Percentiles rank a stretch among this genome's conserved stretches.
phyloP scores from a whole-genome alignment of 2,329 filamentous ascomycete species.

The Lizonia empirigonia region DNA sequence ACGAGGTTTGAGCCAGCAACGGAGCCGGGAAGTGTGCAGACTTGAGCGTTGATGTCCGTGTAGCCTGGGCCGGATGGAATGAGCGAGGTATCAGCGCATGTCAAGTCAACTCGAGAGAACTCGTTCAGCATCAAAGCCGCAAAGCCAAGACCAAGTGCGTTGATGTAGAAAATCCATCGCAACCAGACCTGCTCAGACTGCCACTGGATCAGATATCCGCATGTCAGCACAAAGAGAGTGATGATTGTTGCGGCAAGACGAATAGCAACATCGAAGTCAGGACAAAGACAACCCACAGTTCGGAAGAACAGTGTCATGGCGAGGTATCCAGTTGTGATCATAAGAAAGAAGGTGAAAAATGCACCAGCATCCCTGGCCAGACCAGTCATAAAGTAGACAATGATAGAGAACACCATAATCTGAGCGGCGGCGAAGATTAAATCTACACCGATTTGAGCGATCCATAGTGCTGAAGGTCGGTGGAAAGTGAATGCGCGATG shows the following conservation, averaged over 20 bases:
- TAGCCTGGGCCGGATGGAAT: conserved; percentile 75
- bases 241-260: conserved; percentile 79
- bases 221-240: conserved; percentile 79
- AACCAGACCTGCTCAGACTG: conserved; percentile 77
- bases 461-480: conserved; percentile 79
- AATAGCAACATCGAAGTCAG: conserved; percentile 84
- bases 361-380: conserved; percentile 52
- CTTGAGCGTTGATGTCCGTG: conserved; percentile 72
- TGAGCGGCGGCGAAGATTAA: conserved; percentile 72
- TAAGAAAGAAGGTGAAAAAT: conserved; percentile 57
- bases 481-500: conserved; percentile 85
- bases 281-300: conserved; percentile 67
- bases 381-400: conserved; percentile 58
- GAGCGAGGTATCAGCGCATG: conserved; percentile 70
- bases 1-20: conserved; percentile 67
- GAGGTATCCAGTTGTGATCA: conserved; percentile 51
- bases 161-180: conserved; percentile 81
- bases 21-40: conserved; percentile 80
- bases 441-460: conserved; percentile 82
- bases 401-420: conserved; percentile 60
- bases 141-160: conserved; percentile 79
- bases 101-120: conserved; percentile 71
- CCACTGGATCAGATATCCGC: conserved; percentile 84
- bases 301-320: conserved; percentile 55
- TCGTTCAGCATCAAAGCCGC: conserved; percentile 85